A percentile compares a stretch with the other conserved stretches of the same genome.
Conservation (phyloP, 805 yeast genomes). For the Priceomyces fermenticarens region DNA sequence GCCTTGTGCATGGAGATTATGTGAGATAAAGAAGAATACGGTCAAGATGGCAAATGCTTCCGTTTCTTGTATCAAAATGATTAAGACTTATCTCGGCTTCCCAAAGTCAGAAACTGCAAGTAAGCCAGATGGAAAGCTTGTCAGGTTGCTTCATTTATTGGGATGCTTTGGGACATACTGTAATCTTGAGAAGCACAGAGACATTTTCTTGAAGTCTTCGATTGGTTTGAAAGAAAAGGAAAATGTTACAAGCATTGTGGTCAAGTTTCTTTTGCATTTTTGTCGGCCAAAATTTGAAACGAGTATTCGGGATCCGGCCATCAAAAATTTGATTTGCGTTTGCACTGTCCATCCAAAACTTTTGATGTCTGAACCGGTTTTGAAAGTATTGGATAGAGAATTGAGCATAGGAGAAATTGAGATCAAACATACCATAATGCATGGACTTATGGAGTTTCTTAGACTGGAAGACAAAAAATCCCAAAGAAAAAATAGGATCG, state of each 20-base stretch:
- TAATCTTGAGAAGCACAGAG: constrained; percentile 48
- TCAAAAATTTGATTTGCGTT: constrained; percentile 55
- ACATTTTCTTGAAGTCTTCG: constrained; percentile 34
- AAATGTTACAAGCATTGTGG: constrained; percentile 53
- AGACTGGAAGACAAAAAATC: constrained; percentile 52
- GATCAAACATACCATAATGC: constrained; percentile 50
- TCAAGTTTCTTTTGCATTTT: constrained; percentile 57
- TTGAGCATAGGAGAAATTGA: constrained; percentile 36
- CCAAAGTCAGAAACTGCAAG: constrained; percentile 14
- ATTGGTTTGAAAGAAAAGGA: constrained; percentile 50
- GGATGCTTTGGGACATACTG: constrained; percentile 75
- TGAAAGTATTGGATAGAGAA: constrained; percentile 50
- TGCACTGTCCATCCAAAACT: constrained; percentile 64
- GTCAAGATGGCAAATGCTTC: constrained; percentile 59
- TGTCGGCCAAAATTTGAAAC: constrained; percentile 33
- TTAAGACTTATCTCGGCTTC: constrained; percentile 44
- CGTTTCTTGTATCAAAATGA: constrained; percentile 52
- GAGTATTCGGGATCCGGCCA: constrained; percentile 46
- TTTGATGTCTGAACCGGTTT: constrained; percentile 56
- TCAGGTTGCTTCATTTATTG: constrained; percentile 56
- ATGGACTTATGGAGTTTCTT: constrained; percentile 57
- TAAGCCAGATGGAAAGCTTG: constrained; percentile 44
- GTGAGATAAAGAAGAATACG: constrained; percentile 45
- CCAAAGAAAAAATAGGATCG: constrained; percentile 37
- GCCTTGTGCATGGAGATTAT: constrained; percentile 62